Evolutionary conservation across 2,329 filamentous ascomycete species (phyloP).

Genomic region (Acrodontium crateriforme): DNA sequence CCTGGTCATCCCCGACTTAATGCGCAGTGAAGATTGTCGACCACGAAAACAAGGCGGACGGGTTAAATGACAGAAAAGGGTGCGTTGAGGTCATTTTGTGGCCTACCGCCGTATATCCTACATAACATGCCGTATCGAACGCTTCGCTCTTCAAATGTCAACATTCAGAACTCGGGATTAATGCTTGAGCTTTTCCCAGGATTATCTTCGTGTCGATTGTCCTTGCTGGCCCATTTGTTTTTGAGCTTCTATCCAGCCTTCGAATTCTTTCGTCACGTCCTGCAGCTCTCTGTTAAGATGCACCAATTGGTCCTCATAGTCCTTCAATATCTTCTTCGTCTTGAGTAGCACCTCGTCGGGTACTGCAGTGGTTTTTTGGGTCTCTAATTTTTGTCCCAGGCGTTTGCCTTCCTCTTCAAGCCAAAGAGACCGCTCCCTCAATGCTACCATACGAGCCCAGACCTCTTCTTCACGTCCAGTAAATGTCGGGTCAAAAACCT

Average conservation of each 20-base stretch:
- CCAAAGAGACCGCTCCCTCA: constrained; percentile 58
- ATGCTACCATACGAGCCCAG: constrained; percentile 65
- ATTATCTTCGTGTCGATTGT: no score
- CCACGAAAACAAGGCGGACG: no score
- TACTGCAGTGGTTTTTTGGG: constrained; percentile 33
- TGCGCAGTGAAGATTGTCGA: no score
- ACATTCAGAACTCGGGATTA: no score
- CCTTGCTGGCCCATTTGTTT: no score
- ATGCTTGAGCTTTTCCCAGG: no score
- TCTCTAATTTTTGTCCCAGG: constrained; percentile 36
- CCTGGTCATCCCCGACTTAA: background rate
- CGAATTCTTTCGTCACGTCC: constrained; percentile 45
- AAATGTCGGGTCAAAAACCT: constrained; percentile 60
- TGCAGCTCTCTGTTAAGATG: constrained; percentile 57
- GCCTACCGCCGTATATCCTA: no score
- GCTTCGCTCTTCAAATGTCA: no score
- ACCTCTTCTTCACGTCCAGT: constrained; percentile 69
- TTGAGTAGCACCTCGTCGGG: constrained; percentile 58
- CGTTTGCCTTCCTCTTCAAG: constrained; percentile 63
- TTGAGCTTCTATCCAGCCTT: constrained; percentile 35
- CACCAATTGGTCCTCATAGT: constrained; percentile 65
- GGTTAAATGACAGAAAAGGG: no score
- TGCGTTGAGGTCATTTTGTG: no score
- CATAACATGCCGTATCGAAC: no score
- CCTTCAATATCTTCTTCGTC: constrained; percentile 67